Percentiles rank a stretch among this genome's conserved stretches.
Conservation (phyloP, 257 asterid genomes). For the Leonotis leonurus region DNA sequence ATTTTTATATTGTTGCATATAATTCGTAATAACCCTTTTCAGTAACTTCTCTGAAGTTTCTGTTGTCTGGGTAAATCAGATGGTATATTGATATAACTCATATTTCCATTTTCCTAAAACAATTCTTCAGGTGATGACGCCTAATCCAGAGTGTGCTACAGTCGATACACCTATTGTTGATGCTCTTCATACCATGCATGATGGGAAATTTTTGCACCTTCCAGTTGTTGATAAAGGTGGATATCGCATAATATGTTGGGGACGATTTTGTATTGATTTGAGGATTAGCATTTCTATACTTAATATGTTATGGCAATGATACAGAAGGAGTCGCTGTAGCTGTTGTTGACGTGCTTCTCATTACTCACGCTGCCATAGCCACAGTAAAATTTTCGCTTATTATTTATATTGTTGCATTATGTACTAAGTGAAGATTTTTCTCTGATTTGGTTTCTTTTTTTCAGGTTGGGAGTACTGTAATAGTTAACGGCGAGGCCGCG, state of each 20-base stretch:
- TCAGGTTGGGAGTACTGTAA: slow-evolving; percentile 82
- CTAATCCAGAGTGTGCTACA: slow-evolving; percentile 92
- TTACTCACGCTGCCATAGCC: slow-evolving; percentile 91
- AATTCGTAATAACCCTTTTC: not conserved
- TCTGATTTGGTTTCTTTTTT: slow-evolving; percentile 15
- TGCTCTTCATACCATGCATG: slow-evolving; percentile 97
- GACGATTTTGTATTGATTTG: slow-evolving; percentile 1
- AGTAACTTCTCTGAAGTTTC: not conserved
- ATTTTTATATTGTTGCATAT: not conserved
- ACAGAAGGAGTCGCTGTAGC: slow-evolving; percentile 82
- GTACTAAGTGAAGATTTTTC: not conserved
- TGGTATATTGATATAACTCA: slow-evolving; percentile 2
- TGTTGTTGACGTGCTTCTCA: slow-evolving; percentile 87
- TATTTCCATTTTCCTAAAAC: slow-evolving; percentile 4
- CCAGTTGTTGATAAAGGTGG: slow-evolving; percentile 91
- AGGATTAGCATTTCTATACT: not conserved
- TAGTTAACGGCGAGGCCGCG: slow-evolving; percentile 58
- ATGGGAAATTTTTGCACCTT: slow-evolving; percentile 88
- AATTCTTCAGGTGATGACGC: slow-evolving; percentile 81
- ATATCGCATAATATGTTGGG: not conserved
- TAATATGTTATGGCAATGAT: slow-evolving; percentile 17
- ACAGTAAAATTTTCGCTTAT: slow-evolving; percentile 52
- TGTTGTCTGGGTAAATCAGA: not conserved
- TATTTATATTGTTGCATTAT: not conserved
- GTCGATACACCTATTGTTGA: slow-evolving; percentile 88